A percentile compares a stretch with the other conserved stretches of the same genome.
Evolutionary conservation across 140 eudicot genomes (phyloP).

Genomic region (Oenanthe javanica): DNA sequence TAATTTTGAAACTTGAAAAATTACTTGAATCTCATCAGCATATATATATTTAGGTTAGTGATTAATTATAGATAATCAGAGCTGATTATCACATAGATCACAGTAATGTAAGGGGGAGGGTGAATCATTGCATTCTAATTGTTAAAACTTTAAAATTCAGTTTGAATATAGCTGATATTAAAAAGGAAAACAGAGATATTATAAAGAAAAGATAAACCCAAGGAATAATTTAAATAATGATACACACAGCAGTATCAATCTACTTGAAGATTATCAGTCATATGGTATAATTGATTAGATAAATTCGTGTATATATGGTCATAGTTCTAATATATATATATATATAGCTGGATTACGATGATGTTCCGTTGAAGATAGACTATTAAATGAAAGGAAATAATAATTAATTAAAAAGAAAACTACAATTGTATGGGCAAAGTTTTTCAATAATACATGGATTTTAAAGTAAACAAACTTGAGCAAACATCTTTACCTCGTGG

Average conservation of each 20-base stretch:
- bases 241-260: background rate
- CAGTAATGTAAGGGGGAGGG: background rate
- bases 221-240: background rate
- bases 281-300: background rate
- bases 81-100: background rate
- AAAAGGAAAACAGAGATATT: background rate
- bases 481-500: slow-evolving; percentile 48
- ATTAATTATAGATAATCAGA: background rate
- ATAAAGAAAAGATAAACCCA: background rate
- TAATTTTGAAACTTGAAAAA: background rate
- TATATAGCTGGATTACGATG: background rate
- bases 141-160: background rate
- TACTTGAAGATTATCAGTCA: background rate
- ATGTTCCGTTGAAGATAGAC: background rate
- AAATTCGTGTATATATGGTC: background rate
- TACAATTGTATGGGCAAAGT: background rate
- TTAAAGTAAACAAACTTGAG: background rate
- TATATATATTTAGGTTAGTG: background rate
- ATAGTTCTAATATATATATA: background rate
- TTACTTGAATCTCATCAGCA: background rate
- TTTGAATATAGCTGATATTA: background rate
- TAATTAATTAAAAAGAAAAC: background rate
- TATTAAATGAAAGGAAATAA: background rate
- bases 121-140: background rate
- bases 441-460: background rate